phyloP scores from a whole-genome alignment of 2,329 filamentous ascomycete species.

The Trichoderma sp. region DNA sequence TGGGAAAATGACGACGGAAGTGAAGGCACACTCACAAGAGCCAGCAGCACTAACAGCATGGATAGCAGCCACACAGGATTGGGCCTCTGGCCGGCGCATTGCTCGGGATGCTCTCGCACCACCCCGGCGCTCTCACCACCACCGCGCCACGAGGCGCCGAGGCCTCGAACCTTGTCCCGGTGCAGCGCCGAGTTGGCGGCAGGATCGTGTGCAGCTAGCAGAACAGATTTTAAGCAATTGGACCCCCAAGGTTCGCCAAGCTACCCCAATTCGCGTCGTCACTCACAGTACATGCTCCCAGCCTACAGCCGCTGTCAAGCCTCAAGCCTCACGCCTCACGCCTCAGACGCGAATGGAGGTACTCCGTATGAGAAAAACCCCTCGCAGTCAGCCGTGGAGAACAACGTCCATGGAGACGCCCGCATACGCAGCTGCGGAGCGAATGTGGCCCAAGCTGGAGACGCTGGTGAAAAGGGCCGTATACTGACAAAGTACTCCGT shows the following conservation, averaged over 20 bases:
- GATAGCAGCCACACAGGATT: conserved; percentile 18
- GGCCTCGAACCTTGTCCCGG: conserved; percentile 25
- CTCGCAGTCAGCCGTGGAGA: conserved; percentile 15
- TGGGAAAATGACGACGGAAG: conserved; percentile 6
- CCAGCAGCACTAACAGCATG: conserved; percentile 20
- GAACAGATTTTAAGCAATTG: conserved; percentile 13
- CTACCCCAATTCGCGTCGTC: conserved; percentile 4
- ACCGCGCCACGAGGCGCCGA: conserved; percentile 26
- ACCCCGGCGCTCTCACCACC: conserved; percentile 15
- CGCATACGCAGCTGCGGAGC: conserved; percentile 25
- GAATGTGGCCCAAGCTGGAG: conserved; percentile 26
- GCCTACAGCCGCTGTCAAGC: conserved; percentile 7
- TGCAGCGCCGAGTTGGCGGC: conserved; percentile 26
- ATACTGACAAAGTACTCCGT: conserved; percentile 19
- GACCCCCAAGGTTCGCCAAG: conserved; percentile 11
- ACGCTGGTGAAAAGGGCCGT: conserved; percentile 26
- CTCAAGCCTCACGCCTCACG: background rate
- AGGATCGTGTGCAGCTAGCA: conserved; percentile 8
- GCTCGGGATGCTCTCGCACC: background rate
- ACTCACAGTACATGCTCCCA: conserved; percentile 21
- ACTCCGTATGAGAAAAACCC: background rate
- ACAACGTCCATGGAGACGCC: conserved; percentile 17
- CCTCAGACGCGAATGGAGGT: background rate
- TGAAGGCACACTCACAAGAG: conserved; percentile 16
- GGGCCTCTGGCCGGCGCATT: background rate